phyloP scores from a whole-genome alignment of 176 grass and related monocot genomes.

The Avena insularis region DNA sequence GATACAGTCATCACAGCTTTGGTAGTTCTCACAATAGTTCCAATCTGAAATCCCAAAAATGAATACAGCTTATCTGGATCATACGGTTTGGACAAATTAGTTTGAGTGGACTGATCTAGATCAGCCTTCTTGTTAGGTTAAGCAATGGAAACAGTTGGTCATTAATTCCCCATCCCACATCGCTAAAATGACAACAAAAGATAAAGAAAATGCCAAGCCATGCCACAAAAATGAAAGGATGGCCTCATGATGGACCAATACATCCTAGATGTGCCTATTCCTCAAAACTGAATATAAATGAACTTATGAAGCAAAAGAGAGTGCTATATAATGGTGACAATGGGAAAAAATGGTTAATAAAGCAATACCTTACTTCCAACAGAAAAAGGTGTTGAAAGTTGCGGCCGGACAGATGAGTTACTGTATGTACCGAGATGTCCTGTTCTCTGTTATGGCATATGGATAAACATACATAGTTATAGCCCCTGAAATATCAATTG shows the following conservation, averaged over 20 bases:
- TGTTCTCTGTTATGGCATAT: constrained; percentile 35
- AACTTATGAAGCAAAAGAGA: constrained; percentile 39
- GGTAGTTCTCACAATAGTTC: not conserved
- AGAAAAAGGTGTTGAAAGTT: constrained; percentile 49
- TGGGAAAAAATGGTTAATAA: not conserved
- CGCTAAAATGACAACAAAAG: not conserved
- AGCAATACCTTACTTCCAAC: constrained; percentile 61
- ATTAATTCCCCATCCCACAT: constrained; percentile 10
- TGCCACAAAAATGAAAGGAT: not conserved
- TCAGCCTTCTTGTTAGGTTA: constrained; percentile 13
- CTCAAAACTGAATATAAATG: constrained; percentile 9
- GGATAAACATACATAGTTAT: constrained; percentile 29
- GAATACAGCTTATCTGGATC: not conserved
- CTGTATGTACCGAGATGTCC: constrained; percentile 23
- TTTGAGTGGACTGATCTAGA: constrained; percentile 14
- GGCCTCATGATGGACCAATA: not conserved
- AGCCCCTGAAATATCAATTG: not conserved
- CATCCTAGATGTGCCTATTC: constrained; percentile 1
- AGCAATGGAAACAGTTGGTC: not conserved
- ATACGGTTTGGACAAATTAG: not conserved
- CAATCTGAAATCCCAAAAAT: constrained; percentile 24
- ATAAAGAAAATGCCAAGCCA: constrained; percentile 3
- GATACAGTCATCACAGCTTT: constrained; percentile 5
- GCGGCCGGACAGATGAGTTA: constrained; percentile 35
- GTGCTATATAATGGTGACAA: constrained; percentile 30